Evolutionary conservation across 495 filamentous ascomycete genomes (phyloP).

Genomic region (Hypoxylon cercidicola): DNA sequence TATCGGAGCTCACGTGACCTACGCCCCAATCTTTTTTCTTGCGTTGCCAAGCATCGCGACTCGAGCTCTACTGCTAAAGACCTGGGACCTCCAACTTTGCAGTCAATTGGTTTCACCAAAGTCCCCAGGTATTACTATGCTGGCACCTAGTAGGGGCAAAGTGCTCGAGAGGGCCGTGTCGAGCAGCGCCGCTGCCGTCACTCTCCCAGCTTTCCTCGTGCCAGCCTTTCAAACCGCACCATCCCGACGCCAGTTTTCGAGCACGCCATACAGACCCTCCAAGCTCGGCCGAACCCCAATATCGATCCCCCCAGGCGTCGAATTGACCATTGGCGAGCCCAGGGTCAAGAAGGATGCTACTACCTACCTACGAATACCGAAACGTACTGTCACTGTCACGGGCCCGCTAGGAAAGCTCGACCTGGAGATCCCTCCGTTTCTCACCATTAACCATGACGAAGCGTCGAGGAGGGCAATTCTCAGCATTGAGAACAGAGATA

Average conservation of each 20-base stretch:
- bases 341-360: constrained; percentile 61
- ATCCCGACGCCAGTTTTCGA: constrained; percentile 74
- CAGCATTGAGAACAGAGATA: constrained; percentile 68
- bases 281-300: constrained; percentile 87
- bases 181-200: constrained; percentile 47
- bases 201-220: constrained; percentile 76
- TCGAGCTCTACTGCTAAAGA: constrained; percentile 20
- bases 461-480: constrained; percentile 69
- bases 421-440: constrained; percentile 74
- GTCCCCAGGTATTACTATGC: constrained; percentile 50
- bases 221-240: constrained; percentile 70
- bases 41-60: constrained; percentile 34
- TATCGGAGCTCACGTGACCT: constrained; percentile 13
- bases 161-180: constrained; percentile 53
- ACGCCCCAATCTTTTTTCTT: constrained; percentile 28
- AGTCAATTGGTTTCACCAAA: constrained; percentile 30
- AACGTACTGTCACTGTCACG: constrained; percentile 71
- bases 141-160: constrained; percentile 59
- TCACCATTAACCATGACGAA: constrained; percentile 74
- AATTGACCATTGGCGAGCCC: constrained; percentile 72
- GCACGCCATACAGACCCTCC: constrained; percentile 70
- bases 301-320: constrained; percentile 84
- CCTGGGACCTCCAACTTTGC: constrained; percentile 19
- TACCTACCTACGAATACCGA: constrained; percentile 61
- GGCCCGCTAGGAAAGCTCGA: constrained; percentile 82